A percentile compares a stretch with the other conserved stretches of the same genome.
Conservation (phyloP, 1,139 yeast species). For the Diutina sp. region DNA sequence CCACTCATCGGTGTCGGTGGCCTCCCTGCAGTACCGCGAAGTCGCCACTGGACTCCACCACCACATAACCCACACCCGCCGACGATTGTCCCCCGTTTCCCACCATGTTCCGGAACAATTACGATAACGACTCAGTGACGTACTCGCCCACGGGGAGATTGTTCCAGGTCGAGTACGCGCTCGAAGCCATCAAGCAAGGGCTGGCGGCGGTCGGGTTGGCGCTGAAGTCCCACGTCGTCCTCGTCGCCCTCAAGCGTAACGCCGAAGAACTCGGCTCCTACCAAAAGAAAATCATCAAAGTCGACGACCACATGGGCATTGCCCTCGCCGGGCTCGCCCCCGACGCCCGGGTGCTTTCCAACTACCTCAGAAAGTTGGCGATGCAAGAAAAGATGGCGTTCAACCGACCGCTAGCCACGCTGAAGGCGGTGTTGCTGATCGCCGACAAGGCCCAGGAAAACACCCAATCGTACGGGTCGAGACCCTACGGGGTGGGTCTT, state of each 20-base stretch:
- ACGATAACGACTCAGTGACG: constrained; percentile 96
- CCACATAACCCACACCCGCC: background rate
- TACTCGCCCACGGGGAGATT: constrained; percentile 96
- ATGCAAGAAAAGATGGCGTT: constrained; percentile 78
- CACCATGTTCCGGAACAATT: constrained; percentile 81
- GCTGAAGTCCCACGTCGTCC: constrained; percentile 74
- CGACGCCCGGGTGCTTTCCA: constrained; percentile 88
- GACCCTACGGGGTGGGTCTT: constrained; percentile 97
- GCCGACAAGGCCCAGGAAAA: constrained; percentile 97
- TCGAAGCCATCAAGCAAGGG: constrained; percentile 97
- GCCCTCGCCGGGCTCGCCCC: constrained; percentile 98
- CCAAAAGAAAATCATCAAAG: constrained; percentile 83
- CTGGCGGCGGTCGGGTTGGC: constrained; percentile 93
- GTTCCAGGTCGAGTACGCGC: constrained; percentile 90
- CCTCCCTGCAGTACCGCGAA: background rate
- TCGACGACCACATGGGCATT: constrained; percentile 88
- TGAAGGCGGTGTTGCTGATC: constrained; percentile 72
- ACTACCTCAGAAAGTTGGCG: constrained; percentile 82
- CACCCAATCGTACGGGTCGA: constrained; percentile 90
- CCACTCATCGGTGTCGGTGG: background rate
- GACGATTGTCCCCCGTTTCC: background rate
- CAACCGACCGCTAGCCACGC: constrained; percentile 78
- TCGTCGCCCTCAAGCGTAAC: constrained; percentile 84
- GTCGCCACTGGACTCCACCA: background rate
- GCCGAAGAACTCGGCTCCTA: constrained; percentile 96